These are phyloP conservation scores for Yamadazyma phyllophila DNA, from an alignment of 805 yeast species.

Conservation along the genomic window DNA sequence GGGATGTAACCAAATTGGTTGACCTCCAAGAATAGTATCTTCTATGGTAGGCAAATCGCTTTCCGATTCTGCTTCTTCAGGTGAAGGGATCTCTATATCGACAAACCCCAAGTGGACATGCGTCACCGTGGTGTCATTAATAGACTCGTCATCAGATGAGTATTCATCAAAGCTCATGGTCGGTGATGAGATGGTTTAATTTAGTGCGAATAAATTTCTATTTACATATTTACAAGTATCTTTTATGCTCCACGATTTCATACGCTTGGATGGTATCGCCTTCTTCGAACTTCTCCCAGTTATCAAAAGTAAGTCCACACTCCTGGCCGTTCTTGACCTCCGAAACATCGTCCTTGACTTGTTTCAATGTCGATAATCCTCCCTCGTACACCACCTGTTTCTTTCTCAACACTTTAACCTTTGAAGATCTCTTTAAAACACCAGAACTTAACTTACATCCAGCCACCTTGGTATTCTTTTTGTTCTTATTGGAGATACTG, in stretches of 20 bases:
- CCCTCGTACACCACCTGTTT: constrained; percentile 54
- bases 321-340: constrained; percentile 85
- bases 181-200: constrained; percentile 30
- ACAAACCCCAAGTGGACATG: constrained; percentile 59
- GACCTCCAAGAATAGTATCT: constrained; percentile 83
- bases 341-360: constrained; percentile 72
- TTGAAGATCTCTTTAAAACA: constrained; percentile 54
- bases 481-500: constrained; percentile 57
- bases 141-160: constrained; percentile 52
- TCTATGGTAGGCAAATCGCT: constrained; percentile 34
- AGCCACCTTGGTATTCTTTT: constrained; percentile 63
- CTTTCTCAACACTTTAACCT: constrained; percentile 56
- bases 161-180: constrained; percentile 34
- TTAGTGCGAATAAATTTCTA: background rate
- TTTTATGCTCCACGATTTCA: constrained; percentile 54
- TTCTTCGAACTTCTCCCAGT: constrained; percentile 64
- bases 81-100: constrained; percentile 49
- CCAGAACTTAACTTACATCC: constrained; percentile 85
- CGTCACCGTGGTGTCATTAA: constrained; percentile 28
- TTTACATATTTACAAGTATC: constrained; percentile 28
- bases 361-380: constrained; percentile 67
- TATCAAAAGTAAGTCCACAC: constrained; percentile 77
- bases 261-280: constrained; percentile 77
- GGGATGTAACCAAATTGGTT: constrained; percentile 61
- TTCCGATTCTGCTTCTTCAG: constrained; percentile 39